Evolutionary conservation across 768 basidiomycete genomes (phyloP).

Genomic region (Tricholoma saponaceum): DNA sequence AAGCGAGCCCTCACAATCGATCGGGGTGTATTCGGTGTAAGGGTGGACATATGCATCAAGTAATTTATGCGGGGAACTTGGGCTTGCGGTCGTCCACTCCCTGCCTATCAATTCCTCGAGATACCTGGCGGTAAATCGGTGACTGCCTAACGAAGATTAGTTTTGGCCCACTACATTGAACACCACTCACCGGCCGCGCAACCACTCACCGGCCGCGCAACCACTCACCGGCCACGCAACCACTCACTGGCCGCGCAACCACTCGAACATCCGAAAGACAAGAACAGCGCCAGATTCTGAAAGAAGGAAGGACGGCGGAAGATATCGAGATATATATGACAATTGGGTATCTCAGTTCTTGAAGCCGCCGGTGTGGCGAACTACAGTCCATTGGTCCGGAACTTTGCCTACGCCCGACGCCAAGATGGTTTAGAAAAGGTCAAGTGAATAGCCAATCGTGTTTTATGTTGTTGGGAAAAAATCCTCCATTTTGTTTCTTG

Average conservation of each 20-base stretch:
- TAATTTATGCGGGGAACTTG: neutral
- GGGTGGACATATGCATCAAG: neutral
- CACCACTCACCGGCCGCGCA: neutral
- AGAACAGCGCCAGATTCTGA: neutral
- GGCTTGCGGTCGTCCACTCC: neutral
- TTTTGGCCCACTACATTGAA: neutral
- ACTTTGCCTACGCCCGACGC: neutral
- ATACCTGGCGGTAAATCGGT: slow-evolving; percentile 1
- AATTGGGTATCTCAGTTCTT: neutral
- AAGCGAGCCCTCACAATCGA: neutral
- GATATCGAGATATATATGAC: neutral
- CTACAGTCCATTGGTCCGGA: neutral
- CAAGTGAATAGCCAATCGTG: neutral
- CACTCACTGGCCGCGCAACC: neutral
- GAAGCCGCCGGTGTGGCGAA: neutral
- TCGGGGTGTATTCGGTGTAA: neutral
- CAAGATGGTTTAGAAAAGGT: neutral
- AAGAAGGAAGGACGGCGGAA: neutral
- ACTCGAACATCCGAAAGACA: neutral
- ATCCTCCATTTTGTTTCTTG: neutral
- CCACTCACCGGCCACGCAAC: neutral
- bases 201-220: neutral
- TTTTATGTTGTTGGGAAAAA: neutral
- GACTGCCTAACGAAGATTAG: neutral
- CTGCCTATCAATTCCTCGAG: neutral